Conservation (phyloP, 1,139 yeast species). For the Spencermartinsiella ligniputridi region DNA sequence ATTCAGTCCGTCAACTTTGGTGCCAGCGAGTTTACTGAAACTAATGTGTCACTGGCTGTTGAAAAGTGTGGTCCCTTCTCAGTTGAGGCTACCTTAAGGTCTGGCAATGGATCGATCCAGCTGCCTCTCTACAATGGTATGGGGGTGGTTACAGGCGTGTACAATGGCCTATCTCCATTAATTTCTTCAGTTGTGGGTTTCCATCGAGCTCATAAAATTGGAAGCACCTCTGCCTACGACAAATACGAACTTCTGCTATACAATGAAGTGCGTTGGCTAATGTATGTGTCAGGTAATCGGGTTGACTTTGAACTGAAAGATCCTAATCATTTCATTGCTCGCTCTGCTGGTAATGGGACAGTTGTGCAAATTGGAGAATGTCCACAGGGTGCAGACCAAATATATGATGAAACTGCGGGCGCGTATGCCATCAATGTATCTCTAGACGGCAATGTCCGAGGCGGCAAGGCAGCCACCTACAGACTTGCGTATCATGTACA, state of each 20-base stretch:
- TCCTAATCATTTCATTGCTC: slow-evolving; percentile 38
- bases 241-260: slow-evolving; percentile 42
- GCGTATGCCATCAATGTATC: slow-evolving; percentile 45
- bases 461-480: slow-evolving; percentile 44
- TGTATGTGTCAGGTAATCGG: slow-evolving; percentile 48
- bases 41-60: slow-evolving; percentile 24
- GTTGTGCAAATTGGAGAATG: slow-evolving; percentile 56
- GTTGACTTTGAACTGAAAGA: slow-evolving; percentile 43
- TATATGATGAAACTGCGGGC: slow-evolving; percentile 58
- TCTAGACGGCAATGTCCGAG: slow-evolving; percentile 37
- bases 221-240: slow-evolving; percentile 31
- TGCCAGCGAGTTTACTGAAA: slow-evolving; percentile 28
- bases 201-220: slow-evolving; percentile 39
- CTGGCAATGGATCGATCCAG: slow-evolving; percentile 47
- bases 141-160: slow-evolving; percentile 68
- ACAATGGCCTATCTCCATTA: slow-evolving; percentile 49
- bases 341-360: slow-evolving; percentile 42
- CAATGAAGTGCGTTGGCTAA: slow-evolving; percentile 52
- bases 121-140: slow-evolving; percentile 60
- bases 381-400: slow-evolving; percentile 36
- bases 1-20: slow-evolving; percentile 35
- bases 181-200: slow-evolving; percentile 57
- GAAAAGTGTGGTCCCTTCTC: slow-evolving; percentile 41
- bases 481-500: slow-evolving; percentile 46
- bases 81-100: slow-evolving; percentile 52